Percentiles rank a stretch among this genome's conserved stretches.
phyloP scores from a whole-genome alignment of 2,329 filamentous ascomycete species.

The Scedosporium aurantiacum region DNA sequence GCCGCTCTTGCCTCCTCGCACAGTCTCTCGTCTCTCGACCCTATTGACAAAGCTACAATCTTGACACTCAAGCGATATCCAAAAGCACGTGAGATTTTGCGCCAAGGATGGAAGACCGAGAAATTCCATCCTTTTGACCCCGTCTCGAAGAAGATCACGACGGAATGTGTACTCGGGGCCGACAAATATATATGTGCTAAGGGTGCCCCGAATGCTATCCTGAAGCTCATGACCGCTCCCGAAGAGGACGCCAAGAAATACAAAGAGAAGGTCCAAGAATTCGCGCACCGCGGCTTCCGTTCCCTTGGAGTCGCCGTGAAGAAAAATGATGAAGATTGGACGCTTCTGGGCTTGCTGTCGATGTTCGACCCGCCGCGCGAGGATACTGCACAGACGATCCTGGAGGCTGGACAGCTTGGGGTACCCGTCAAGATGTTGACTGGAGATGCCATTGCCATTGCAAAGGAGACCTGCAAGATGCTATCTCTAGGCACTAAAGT shows the following conservation, averaged over 20 bases:
- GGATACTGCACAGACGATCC: conserved; percentile 67
- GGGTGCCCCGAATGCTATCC: conserved; percentile 66
- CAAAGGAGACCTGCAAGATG: conserved; percentile 77
- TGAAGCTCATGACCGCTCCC: conserved; percentile 57
- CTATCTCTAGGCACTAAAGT: conserved; percentile 69
- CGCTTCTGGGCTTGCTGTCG: conserved; percentile 64
- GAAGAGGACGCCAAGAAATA: conserved; percentile 55
- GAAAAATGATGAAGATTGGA: conserved; percentile 65
- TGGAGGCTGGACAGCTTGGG: conserved; percentile 65
- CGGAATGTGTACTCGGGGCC: conserved; percentile 56
- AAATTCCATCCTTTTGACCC: conserved; percentile 72
- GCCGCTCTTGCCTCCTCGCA: conserved; percentile 67
- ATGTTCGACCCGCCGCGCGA: conserved; percentile 74
- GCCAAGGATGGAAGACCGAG: conserved; percentile 64
- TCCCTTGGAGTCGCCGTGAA: conserved; percentile 69
- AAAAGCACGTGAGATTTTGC: conserved; percentile 65
- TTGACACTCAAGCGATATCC: conserved; percentile 66
- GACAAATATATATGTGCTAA: conserved; percentile 65
- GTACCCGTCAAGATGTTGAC: conserved; percentile 74
- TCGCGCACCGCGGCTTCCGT: conserved; percentile 69
- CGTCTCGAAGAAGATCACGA: conserved; percentile 69
- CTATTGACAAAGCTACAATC: conserved; percentile 71
- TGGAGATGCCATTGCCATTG: conserved; percentile 69
- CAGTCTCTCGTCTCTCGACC: conserved; percentile 68
- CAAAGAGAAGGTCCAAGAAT: conserved; percentile 62